Evolutionary conservation across 2,329 filamentous ascomycete species (phyloP), one percentile per base, ranked within the genome.

Genomic region (Polytolypa hystricis): DNA sequence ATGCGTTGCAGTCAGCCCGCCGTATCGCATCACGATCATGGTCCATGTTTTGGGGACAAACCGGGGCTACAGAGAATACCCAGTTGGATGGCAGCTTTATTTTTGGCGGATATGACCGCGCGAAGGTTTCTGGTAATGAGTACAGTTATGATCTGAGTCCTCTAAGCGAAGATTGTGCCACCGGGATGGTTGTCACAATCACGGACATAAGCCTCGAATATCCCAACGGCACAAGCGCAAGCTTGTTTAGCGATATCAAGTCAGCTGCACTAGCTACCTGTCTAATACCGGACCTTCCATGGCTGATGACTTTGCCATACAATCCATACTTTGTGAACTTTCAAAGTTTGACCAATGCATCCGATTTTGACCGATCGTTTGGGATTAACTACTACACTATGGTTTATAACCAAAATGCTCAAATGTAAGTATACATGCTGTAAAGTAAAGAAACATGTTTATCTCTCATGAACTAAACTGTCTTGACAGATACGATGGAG

Each of bases 61-160:
- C 37, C 16, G 35, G 39, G 6, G 18, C 14, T 14, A 30, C 27
- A 16, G 25, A 38, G 19, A n/a, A 12, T 9, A 10, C 30, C 3
- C 39, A 43, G 26, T 31, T 41, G 33, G 29, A 43, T 15, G 41
- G 41, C 26, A 39, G 30, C 19, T 32, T 43, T 10, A 33, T 41
- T 20, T 11, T 37, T 5, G 39, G 41, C 19, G 41, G 41, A 15
- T 41, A 39, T 31, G 41, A 43, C 12, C 27, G 30, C 12, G 41
- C 35, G 11, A 43, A 43, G 19, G 32, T 29, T 7, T 23, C 31
- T 20, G 39, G 41, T 2, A 19, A 25, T 19, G 38, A 38, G 6
- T 21, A 31, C 16, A 38, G 19, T 4, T 32, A 23, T 11, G 17
- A 11, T 6, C 21, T 28, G 8, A 23, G 17, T 23, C 18, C 17